These are phyloP conservation scores for Microcera coccophila DNA, from an alignment of 2,329 filamentous ascomycete genomes.

Conservation along the genomic window DNA sequence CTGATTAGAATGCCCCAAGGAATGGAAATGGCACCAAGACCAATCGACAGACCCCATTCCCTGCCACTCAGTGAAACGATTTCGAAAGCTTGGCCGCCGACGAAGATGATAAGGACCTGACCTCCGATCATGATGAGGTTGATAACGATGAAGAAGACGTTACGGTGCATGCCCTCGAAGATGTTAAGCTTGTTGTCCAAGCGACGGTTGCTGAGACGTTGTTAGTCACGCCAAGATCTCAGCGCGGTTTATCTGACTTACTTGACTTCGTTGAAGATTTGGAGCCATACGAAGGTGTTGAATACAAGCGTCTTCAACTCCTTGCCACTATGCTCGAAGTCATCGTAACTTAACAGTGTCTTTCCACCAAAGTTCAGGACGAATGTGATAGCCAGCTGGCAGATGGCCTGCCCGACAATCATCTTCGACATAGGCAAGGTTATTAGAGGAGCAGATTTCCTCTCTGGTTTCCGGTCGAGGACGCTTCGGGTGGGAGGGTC, in stretches of 20 bases:
- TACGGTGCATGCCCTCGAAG: conserved; percentile 74
- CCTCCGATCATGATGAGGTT: conserved; percentile 78
- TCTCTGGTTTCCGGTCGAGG: conserved; percentile 51
- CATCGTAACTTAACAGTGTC: conserved; percentile 47
- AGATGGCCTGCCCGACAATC: conserved; percentile 59
- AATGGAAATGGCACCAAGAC: conserved; percentile 71
- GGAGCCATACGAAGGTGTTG: conserved; percentile 70
- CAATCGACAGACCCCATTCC: conserved; percentile 81
- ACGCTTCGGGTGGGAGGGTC: conserved; percentile 57
- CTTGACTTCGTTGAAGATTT: conserved; percentile 68
- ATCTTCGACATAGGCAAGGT: conserved; percentile 65
- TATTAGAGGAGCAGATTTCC: conserved; percentile 69
- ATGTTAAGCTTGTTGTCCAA: conserved; percentile 87
- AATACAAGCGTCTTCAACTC: conserved; percentile 60
- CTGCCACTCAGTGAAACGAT: conserved; percentile 58
- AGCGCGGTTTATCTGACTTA: conserved; percentile 6
- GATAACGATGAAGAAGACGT: conserved; percentile 79
- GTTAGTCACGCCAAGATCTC: conserved; percentile 59
- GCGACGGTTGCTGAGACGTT: conserved; percentile 55
- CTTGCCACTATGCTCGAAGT: conserved; percentile 16
- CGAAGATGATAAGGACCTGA: conserved; percentile 79
- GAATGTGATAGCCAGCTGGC: conserved; percentile 56
- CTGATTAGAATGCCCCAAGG: conserved; percentile 72
- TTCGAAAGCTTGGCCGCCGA: conserved; percentile 72
- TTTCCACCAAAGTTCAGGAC: conserved; percentile 58